A percentile compares a stretch with the other conserved stretches of the same genome.
Evolutionary conservation across 192 early-diverging fungal genomes (phyloP).

Genomic region (Coemansia sp.): DNA sequence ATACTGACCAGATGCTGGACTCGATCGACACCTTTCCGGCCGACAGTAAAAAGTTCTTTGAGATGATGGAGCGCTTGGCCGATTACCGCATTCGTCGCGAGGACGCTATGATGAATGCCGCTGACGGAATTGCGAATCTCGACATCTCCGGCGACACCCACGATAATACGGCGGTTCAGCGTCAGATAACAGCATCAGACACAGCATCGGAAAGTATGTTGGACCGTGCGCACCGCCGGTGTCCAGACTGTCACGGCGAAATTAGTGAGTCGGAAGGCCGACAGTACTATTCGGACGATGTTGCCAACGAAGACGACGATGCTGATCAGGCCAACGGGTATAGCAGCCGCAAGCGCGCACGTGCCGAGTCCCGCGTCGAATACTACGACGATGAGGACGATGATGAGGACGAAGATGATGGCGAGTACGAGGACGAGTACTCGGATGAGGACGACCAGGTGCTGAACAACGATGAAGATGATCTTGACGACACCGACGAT

Average conservation of each 20-base stretch:
- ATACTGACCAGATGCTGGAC: constrained; percentile 48
- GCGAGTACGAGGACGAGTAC: constrained; percentile 2
- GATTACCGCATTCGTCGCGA: constrained; percentile 84
- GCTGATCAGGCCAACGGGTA: constrained; percentile 4
- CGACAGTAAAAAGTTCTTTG: constrained; percentile 92
- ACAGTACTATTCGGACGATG: constrained; percentile 20
- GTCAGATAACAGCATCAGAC: no score
- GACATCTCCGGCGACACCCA: constrained; percentile 47
- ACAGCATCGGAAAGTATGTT: constrained; percentile 10
- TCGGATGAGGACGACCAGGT: constrained; percentile 29
- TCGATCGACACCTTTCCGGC: constrained; percentile 57
- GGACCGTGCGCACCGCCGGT: constrained; percentile 18
- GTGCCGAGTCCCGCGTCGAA: constrained; percentile 16
- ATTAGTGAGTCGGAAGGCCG: constrained; percentile 37
- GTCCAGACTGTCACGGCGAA: constrained; percentile 49
- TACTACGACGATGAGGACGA: constrained; percentile 12
- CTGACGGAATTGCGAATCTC: constrained; percentile 30
- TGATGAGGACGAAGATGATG: constrained; percentile 9
- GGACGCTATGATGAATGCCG: constrained; percentile 53
- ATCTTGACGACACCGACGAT: constrained; percentile 64
- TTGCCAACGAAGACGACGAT: constrained; percentile 7
- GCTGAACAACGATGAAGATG: constrained; percentile 60
- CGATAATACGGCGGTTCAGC: constrained; percentile 27
- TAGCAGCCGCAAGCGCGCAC: constrained; percentile 24
- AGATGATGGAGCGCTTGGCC: constrained; percentile 94